phyloP scores from a whole-genome alignment of 805 yeast species.

The Tetrapisispora namnaoensis region DNA sequence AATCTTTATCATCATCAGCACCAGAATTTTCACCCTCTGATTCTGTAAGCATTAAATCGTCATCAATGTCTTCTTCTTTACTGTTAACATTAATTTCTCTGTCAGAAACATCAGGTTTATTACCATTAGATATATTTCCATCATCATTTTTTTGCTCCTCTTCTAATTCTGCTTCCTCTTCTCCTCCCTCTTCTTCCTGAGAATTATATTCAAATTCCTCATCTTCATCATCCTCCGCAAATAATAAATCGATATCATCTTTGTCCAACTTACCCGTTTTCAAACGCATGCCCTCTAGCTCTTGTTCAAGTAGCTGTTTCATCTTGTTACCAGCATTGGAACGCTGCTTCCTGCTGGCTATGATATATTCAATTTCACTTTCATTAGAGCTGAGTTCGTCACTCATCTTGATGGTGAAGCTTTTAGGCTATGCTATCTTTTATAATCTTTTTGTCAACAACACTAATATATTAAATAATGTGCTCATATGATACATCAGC shows the following conservation, averaged over 20 bases:
- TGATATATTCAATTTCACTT: constrained; percentile 42
- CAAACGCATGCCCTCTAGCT: constrained; percentile 34
- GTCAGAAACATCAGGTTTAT: not conserved
- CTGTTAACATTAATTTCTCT: not conserved
- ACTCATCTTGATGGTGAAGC: not conserved
- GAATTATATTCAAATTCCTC: constrained; percentile 29
- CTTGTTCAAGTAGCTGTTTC: constrained; percentile 61
- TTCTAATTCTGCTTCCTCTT: constrained; percentile 6
- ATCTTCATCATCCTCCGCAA: constrained; percentile 54
- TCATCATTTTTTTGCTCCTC: constrained; percentile 1
- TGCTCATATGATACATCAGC: no score
- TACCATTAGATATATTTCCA: constrained; percentile 3
- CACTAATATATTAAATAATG: no score
- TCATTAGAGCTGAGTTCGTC: constrained; percentile 28
- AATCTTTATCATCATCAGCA: constrained; percentile 54
- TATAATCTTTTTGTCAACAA: no score
- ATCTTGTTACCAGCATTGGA: constrained; percentile 86
- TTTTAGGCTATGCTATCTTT: no score
- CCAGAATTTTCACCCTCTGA: constrained; percentile 34
- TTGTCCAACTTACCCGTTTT: constrained; percentile 52
- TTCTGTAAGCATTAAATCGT: constrained; percentile 24
- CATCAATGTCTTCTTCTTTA: constrained; percentile 3
- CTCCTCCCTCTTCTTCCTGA: constrained; percentile 14
- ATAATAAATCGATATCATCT: constrained; percentile 60
- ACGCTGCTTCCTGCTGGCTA: constrained; percentile 67